These are phyloP conservation scores for Exophiala aquamarina DNA, from an alignment of 2,329 filamentous ascomycete species.

Conservation along the genomic window DNA sequence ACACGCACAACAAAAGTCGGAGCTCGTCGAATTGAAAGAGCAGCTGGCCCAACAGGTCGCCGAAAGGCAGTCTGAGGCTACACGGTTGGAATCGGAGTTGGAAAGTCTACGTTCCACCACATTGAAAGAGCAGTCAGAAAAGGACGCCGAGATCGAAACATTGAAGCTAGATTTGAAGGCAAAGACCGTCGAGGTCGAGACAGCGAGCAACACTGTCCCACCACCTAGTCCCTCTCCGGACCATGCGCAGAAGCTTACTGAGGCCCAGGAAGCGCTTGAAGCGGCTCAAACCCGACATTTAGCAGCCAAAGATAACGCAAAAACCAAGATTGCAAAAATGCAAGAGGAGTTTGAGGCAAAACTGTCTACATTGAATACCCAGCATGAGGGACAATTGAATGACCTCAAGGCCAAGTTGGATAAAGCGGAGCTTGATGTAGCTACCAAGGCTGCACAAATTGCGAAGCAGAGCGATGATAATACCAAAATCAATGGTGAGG, in stretches of 20 bases:
- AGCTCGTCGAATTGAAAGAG: conserved; percentile 13
- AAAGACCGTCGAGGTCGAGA: conserved; percentile 15
- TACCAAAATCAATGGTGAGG: conserved; percentile 17
- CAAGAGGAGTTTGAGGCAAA: conserved; percentile 22
- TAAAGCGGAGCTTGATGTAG: conserved; percentile 11
- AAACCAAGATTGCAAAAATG: conserved; percentile 18
- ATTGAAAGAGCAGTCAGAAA: conserved; percentile 11
- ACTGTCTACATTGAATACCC: conserved; percentile 11
- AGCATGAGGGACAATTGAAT: conserved; percentile 17
- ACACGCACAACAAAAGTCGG: conserved; percentile 24
- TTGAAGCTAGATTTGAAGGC: conserved; percentile 16
- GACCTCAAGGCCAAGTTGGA: conserved; percentile 14
- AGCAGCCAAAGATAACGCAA: conserved; percentile 22
- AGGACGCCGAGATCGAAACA: conserved; percentile 17
- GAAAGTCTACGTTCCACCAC: conserved; percentile 8
- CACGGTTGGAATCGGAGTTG: conserved; percentile 9
- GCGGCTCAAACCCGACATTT: conserved; percentile 19
- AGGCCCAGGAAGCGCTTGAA: conserved; percentile 31
- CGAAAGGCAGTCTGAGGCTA: conserved; percentile 9
- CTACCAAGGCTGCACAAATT: conserved; percentile 21
- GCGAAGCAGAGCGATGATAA: conserved; percentile 19
- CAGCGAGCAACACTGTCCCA: conserved; percentile 16
- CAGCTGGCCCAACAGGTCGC: background rate
- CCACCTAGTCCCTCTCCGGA: conserved; percentile 24
- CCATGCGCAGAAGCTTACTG: conserved; percentile 37